A percentile compares a stretch with the other conserved stretches of the same genome.
Evolutionary conservation across 164 flowering plant genomes (phyloP).

Genomic region (Annona squamosa): DNA sequence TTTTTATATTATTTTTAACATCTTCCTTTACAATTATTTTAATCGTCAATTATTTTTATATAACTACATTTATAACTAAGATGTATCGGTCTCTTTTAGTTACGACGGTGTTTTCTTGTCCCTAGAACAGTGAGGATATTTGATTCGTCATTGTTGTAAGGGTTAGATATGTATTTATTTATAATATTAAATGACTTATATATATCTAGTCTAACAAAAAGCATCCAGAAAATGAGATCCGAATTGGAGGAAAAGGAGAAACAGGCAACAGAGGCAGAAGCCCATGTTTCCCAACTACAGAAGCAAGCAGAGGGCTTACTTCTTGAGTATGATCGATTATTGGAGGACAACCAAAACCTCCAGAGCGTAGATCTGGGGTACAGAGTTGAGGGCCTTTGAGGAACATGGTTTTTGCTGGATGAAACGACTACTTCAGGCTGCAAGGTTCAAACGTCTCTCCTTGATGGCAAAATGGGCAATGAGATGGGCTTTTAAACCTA

Average conservation of each 20-base stretch:
- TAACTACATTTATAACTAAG: too few species aligned
- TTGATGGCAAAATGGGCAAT: not conserved
- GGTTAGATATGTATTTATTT: too few species aligned
- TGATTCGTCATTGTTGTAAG: too few species aligned
- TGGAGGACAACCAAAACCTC: constrained; percentile 88
- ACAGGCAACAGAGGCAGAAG: constrained; percentile 58
- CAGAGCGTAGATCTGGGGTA: constrained; percentile 47
- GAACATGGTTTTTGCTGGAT: not conserved
- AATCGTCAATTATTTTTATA: too few species aligned
- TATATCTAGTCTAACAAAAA: constrained; percentile 35
- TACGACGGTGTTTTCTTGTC: too few species aligned
- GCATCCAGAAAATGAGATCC: constrained; percentile 49
- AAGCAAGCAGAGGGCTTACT: constrained; percentile 86
- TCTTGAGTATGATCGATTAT: constrained; percentile 78
- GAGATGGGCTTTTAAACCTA: not conserved
- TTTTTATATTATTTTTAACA: too few species aligned
- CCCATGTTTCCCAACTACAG: constrained; percentile 73
- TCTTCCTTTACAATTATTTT: too few species aligned
- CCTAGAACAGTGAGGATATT: too few species aligned
- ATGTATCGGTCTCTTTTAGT: too few species aligned
- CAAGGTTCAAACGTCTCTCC: not conserved
- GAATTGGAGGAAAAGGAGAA: constrained; percentile 65
- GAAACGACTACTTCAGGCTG: not conserved
- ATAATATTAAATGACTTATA: too few species aligned
- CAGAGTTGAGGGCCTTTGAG: constrained; percentile 20